A percentile compares a stretch with the other conserved stretches of the same genome.
Conservation (phyloP, 148 eudicot species). For the Pharnaceum exiguum region DNA sequence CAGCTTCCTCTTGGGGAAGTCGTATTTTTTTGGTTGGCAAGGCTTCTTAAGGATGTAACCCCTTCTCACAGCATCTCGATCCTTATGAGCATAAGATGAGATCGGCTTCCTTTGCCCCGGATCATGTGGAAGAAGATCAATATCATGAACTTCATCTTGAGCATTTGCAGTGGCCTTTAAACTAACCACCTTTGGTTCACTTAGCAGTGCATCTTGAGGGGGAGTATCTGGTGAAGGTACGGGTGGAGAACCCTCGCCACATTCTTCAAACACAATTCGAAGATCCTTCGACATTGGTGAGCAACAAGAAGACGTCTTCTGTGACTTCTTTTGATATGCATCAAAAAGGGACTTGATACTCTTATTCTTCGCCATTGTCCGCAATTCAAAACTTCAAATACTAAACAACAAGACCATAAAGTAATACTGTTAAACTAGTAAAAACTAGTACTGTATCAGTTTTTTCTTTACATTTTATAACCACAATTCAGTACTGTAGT, state of each 20-base stretch:
- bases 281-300: constrained; percentile 1
- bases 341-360: too few species aligned
- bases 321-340: too few species aligned
- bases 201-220: too few species aligned
- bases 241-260: not conserved
- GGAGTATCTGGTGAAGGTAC: not conserved
- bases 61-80: not conserved
- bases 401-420: too few species aligned
- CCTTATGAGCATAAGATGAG: not conserved
- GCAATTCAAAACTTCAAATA: too few species aligned
- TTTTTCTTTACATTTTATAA: too few species aligned
- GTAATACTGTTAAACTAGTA: too few species aligned
- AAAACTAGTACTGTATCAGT: too few species aligned
- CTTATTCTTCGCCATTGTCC: too few species aligned
- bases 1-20: not conserved
- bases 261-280: not conserved
- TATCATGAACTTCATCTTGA: not conserved
- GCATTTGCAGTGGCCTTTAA: not conserved
- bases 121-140: constrained; percentile 10
- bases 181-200: constrained; percentile 1
- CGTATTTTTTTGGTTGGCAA: not conserved
- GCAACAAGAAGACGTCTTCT: not conserved
- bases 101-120: not conserved
- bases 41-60: not conserved
- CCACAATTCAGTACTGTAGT: too few species aligned